Evolutionary conservation across 129 eudicot species (phyloP), one percentile per base, ranked within the genome.

Genomic region (Pseudognaphalium luteoalbum): DNA sequence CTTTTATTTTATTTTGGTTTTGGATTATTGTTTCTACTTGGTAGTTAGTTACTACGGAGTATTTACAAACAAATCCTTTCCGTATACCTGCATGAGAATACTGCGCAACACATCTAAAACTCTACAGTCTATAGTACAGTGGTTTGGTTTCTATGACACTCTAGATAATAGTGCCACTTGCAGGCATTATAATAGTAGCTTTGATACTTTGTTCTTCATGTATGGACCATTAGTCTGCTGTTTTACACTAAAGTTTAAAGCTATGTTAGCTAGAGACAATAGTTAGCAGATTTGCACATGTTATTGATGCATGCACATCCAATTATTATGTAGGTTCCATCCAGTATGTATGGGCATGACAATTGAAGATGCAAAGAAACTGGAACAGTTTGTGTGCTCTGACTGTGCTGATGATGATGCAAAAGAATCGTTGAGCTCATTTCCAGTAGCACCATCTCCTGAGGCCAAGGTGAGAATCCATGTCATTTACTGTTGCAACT

Each of bases 291-390:
- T 72, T 32, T 72, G 44, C 16, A 57, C 28, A 57, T 19, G 29
- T 57, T 69, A 20, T 32, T 69, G 54, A 47, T 14, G 14, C 37
- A 69, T 68, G 50, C 11, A 41, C 73, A 25, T 12, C 30, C 15
- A 30, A 32, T 64, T 68, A 5, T 22, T 34, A 52, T 81, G 80
- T 73, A 92, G 96, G 98, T 93, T 90, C 50, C 98, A 93, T 93
- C 97, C 98, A 52, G 81, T 92, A 70, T 93, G 98, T 74, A 90
- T 90, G 97, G 97, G 96, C 9, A 93, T 90, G 98, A 78, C 86
- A 2, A 93, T 93, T 65, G 98, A 93, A 80, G 97, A 90, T 67
- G 98, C 98, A 37, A 90, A 90, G 85, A 86, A 85, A 51, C 78
- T 91, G 84, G 96, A 91, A 15, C 93, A 88, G 66, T 93, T 93